These are phyloP conservation scores for Patellaria atrata DNA, from an alignment of 495 filamentous ascomycete species.

Conservation along the genomic window DNA sequence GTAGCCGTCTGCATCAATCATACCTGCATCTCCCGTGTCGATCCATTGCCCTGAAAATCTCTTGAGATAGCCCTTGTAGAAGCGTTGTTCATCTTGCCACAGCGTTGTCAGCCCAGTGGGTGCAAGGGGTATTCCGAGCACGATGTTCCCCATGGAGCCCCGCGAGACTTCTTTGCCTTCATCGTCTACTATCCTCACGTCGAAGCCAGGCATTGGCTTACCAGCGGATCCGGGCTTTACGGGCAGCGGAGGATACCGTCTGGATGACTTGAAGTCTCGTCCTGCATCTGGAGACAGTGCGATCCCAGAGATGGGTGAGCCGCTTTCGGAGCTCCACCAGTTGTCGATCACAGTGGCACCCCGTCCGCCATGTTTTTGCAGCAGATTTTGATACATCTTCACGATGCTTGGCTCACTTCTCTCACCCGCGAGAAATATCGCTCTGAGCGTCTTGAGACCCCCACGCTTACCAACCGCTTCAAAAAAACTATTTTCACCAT, in stretches of 20 bases:
- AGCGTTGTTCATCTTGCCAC: constrained; percentile 70
- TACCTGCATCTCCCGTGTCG: constrained; percentile 82
- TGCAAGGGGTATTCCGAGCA: constrained; percentile 64
- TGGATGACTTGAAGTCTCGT: constrained; percentile 24
- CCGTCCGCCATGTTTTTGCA: constrained; percentile 45
- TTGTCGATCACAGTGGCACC: constrained; percentile 71
- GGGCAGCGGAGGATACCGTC: constrained; percentile 27
- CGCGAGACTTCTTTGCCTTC: constrained; percentile 49
- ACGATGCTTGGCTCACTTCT: constrained; percentile 80
- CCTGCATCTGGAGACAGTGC: constrained; percentile 45
- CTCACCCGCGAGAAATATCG: constrained; percentile 78
- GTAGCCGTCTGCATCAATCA: constrained; percentile 70
- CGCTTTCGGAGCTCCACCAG: constrained; percentile 93
- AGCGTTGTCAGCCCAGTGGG: constrained; percentile 76
- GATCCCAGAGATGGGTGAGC: constrained; percentile 75
- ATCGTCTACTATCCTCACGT: constrained; percentile 72
- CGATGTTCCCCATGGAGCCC: constrained; percentile 83
- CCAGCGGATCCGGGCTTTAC: constrained; percentile 79
- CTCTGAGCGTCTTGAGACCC: constrained; percentile 51
- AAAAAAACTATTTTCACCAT: constrained; percentile 56
- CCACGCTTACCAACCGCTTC: constrained; percentile 43
- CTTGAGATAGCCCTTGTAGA: constrained; percentile 68
- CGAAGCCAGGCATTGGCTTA: constrained; percentile 80
- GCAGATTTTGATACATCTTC: constrained; percentile 56
- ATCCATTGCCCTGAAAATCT: constrained; percentile 68